These are phyloP conservation scores for Haematococcus lacustris DNA, from an alignment of 139 green algal species.

Conservation along the genomic window DNA sequence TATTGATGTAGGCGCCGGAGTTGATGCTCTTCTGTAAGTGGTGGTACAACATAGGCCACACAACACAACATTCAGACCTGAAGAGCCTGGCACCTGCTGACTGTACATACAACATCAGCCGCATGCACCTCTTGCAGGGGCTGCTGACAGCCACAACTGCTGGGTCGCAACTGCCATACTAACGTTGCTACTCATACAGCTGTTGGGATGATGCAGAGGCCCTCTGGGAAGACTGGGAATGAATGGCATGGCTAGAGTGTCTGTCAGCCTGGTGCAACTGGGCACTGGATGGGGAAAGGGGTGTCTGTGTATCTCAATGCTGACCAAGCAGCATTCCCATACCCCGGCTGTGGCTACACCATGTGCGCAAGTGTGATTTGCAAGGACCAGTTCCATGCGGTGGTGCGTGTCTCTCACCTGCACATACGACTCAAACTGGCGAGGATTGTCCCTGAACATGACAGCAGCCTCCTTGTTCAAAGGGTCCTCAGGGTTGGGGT, in stretches of 20 bases:
- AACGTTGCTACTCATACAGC: too few relatives aligned
- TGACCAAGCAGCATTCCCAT: too few relatives aligned
- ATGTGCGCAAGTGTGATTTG: too few relatives aligned
- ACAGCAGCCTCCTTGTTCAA: conserved; percentile 97
- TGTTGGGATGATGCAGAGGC: too few relatives aligned
- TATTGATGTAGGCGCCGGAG: not conserved
- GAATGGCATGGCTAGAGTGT: not conserved
- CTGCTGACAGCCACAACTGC: not conserved
- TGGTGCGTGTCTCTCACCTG: conserved; percentile 12
- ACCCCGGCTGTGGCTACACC: too few relatives aligned
- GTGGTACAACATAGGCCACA: not conserved
- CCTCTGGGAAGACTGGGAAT: not conserved
- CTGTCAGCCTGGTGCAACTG: too few relatives aligned
- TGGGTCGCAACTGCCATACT: too few relatives aligned
- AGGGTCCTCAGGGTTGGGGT: conserved; percentile 95
- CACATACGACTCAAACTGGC: conserved; percentile 78
- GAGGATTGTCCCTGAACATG: conserved; percentile 66
- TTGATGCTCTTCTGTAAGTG: conserved; percentile 4
- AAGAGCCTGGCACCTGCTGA: not conserved
- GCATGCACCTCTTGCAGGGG: not conserved
- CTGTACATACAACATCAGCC: not conserved
- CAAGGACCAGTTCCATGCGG: too few relatives aligned
- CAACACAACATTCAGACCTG: not conserved
- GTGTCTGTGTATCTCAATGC: too few relatives aligned
- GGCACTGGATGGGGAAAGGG: too few relatives aligned